Evolutionary conservation across 805 yeast species (phyloP), one percentile per base, ranked within the genome.

Genomic region (Lachancea dasiensis): DNA sequence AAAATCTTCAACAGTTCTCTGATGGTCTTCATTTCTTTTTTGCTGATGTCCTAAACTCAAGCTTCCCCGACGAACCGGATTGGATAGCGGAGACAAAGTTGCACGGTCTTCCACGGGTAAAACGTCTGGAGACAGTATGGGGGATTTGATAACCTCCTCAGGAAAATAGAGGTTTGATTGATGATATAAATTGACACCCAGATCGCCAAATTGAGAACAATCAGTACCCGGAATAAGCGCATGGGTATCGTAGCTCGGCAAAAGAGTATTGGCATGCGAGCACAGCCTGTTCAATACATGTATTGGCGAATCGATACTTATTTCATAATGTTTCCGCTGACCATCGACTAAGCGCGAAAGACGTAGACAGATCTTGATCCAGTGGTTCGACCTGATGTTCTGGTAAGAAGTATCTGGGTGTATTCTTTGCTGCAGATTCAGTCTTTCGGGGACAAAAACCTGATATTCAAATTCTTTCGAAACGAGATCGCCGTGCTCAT

Each of bases 251-350:
- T 84, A 84, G 5, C 86, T 80, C 4, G 95, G 95, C 30, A 84
- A 61, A 26, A 83, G 58, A 1, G 90, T 83, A 50, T 83, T 82
- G 4, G 84, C 84, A 61, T 82, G 95, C 1, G 86, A 82, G 45
- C 95, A 86, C 34, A 75, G 63, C 5, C 81, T 77, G 34, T 89
- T 79, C 35, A 89, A 64, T 4, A 92, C 69, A 52, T 84, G 94
- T 43, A 92, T 79, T 3, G 98, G 98, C 2, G 96, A 85, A 60
- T 92, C 99, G 40, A 92, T 90, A 41, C 86, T 79, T 31, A 92
- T 84, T 64, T 92, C 99, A 56, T 83, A 92, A 56, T 87, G 97
- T 56, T 89, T 92, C 31, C 95, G 68, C 54, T 85, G 85, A 9
- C 67, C 72, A 32, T 73, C 70, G 30, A 82, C 79, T n/a, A 69